These are phyloP conservation scores for Forsythia suspensa DNA, from an alignment of 257 asterid species.

Conservation along the genomic window DNA sequence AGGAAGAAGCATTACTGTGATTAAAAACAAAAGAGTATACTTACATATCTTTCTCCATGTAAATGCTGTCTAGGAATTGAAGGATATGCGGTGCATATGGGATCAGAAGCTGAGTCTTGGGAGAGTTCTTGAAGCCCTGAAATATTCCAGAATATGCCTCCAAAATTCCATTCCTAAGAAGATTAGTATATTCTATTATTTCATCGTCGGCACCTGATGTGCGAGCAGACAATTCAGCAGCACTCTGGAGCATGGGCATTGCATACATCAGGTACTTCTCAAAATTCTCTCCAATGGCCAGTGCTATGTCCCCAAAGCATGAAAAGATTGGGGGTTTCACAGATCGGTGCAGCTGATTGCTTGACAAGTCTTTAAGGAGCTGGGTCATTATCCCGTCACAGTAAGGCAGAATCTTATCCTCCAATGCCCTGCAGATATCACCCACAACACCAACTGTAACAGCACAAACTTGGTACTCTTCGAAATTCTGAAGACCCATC, in stretches of 20 bases:
- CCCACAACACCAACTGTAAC: conserved; percentile 91
- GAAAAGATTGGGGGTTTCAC: conserved; percentile 90
- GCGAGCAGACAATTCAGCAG: conserved; percentile 78
- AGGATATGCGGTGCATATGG: conserved; percentile 78
- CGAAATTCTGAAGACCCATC: conserved; percentile 91
- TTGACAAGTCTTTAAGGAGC: conserved; percentile 72
- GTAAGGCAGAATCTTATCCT: conserved; percentile 64
- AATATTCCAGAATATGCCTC: conserved; percentile 92
- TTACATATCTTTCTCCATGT: conserved; percentile 79
- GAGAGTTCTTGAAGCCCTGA: conserved; percentile 82
- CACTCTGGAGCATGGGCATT: conserved; percentile 93
- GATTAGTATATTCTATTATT: conserved; percentile 71
- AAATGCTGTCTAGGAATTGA: conserved; percentile 79
- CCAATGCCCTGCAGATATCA: conserved; percentile 86
- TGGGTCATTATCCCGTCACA: conserved; percentile 91
- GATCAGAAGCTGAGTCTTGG: conserved; percentile 69
- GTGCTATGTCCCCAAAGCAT: conserved; percentile 86
- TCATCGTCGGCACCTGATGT: conserved; percentile 72
- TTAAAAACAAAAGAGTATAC: conserved; percentile 24
- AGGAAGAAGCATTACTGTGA: not conserved
- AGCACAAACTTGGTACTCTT: conserved; percentile 91
- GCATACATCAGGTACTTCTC: conserved; percentile 85
- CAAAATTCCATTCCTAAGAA: conserved; percentile 68
- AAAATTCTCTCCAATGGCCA: conserved; percentile 79
- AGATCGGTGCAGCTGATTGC: conserved; percentile 81